Evolutionary conservation across 2,329 filamentous ascomycete genomes (phyloP).

Genomic region (Pseudogymnoascus sp.): DNA sequence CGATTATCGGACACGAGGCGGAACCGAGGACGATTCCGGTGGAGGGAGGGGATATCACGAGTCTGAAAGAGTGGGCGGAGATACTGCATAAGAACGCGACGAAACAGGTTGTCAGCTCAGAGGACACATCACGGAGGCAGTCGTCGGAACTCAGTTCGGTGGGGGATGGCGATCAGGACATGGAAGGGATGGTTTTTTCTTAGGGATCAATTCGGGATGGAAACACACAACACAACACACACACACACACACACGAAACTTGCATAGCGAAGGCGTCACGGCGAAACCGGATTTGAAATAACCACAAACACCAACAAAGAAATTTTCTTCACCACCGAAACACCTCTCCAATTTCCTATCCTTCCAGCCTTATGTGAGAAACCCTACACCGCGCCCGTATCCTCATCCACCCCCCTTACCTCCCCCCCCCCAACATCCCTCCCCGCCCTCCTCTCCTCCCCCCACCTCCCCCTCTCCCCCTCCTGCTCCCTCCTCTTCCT

Average conservation of each 20-base stretch:
- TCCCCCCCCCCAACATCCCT: constrained; percentile 25
- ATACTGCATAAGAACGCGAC: constrained; percentile 27
- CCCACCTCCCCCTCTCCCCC: constrained; percentile 22
- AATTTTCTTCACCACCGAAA: background rate
- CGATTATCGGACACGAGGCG: constrained; percentile 65
- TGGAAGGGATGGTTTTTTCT: constrained; percentile 28
- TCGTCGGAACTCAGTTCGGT: constrained; percentile 28
- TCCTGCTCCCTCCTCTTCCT: constrained; percentile 28
- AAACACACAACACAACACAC: background rate
- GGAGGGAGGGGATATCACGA: constrained; percentile 66
- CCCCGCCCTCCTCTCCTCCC: constrained; percentile 21
- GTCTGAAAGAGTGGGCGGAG: constrained; percentile 57
- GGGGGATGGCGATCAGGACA: constrained; percentile 25
- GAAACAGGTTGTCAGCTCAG: constrained; percentile 9
- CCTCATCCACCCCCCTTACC: constrained; percentile 24
- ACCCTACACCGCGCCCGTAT: constrained; percentile 20
- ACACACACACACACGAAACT: background rate
- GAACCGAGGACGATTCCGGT: constrained; percentile 67
- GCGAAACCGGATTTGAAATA: constrained; percentile 2
- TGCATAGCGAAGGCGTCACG: constrained; percentile 28
- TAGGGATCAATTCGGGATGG: background rate
- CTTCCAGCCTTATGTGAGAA: background rate
- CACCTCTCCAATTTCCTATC: background rate
- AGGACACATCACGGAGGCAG: constrained; percentile 21
- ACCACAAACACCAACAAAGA: background rate